These are phyloP conservation scores for Gigaspora rosea DNA, from an alignment of 192 early-diverging fungal species.

Conservation along the genomic window DNA sequence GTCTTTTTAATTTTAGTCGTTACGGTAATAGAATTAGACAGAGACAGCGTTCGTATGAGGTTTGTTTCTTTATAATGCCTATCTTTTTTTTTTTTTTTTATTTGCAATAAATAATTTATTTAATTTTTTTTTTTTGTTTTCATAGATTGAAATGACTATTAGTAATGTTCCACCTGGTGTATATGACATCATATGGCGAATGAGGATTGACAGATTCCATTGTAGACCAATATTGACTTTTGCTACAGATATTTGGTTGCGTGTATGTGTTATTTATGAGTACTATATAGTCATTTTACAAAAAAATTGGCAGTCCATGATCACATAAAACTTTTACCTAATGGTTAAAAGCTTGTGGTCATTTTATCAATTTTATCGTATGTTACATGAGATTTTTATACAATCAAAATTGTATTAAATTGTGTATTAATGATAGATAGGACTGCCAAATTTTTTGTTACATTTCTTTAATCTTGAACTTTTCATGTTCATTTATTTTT, in stretches of 20 bases:
- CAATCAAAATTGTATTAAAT: no score
- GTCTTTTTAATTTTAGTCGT: background rate
- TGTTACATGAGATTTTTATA: no score
- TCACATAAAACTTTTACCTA: no score
- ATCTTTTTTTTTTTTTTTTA: background rate
- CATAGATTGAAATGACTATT: conserved; percentile 15
- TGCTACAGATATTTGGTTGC: conserved; percentile 1
- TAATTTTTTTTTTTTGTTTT: background rate
- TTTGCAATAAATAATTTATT: background rate
- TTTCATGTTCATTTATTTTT: no score
- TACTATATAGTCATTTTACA: background rate
- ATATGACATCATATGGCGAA: conserved; percentile 17
- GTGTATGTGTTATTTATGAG: background rate
- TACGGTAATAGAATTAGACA: background rate
- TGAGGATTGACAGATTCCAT: background rate
- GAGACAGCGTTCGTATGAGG: conserved; percentile 2
- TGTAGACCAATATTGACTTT: background rate
- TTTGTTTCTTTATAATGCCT: background rate
- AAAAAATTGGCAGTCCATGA: no score
- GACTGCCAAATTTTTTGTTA: no score
- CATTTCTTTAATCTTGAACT: no score
- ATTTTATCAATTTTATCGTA: no score
- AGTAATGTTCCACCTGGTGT: conserved; percentile 11
- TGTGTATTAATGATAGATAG: no score
- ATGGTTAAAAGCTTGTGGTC: no score